Evolutionary conservation across 169 alveolate species (phyloP), one percentile per base, ranked within the genome.

Genomic region (Plasmodium knowlesi): DNA sequence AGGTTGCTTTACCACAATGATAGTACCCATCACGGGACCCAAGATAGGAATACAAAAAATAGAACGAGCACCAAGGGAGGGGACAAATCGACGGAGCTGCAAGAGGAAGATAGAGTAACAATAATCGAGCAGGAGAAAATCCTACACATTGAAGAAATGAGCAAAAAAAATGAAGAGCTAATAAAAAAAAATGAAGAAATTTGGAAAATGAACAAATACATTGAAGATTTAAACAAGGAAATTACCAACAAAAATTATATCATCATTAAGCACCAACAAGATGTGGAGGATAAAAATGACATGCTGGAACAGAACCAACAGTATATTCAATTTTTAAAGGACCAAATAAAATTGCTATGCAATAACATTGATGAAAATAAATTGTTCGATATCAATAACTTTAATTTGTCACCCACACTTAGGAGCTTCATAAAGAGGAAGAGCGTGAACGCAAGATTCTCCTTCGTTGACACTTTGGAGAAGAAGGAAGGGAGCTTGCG

Each of bases 141-240:
- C n/a, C 43, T 67, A 41, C 94, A 88, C 32, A 79, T 88, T 5
- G 94, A 88, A 88, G 94, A 88, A 79, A 88, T 88, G 89, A 88
- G 94, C 72, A 88, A 88, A 79, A 88, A 88, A 43, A 88, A 88
- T 41, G 94, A 88, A 57, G 94, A 88, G 43, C 72, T 88, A 14
- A 88, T 88, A 2, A 79, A 88, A 22, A 88, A 88, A 67, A 88
- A 88, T 88, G 94, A 88, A 61, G 90, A 88, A 79, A 88, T 88
- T 57, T 88, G 94, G 94, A 88, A 88, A 39, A 39, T 88, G 50
- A 88, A 88, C 53, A 88, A 88, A 88, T 88, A 57, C 41, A 88
- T 88, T 22, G 94, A 88, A 88, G 82, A 88, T 1, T 67, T 88
- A 67, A 88, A 88, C 41, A 88, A 79, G 67, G 94, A 88, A 78